Conservation (phyloP, 2,329 filamentous ascomycete species). For the Fusarium lyarnte region DNA sequence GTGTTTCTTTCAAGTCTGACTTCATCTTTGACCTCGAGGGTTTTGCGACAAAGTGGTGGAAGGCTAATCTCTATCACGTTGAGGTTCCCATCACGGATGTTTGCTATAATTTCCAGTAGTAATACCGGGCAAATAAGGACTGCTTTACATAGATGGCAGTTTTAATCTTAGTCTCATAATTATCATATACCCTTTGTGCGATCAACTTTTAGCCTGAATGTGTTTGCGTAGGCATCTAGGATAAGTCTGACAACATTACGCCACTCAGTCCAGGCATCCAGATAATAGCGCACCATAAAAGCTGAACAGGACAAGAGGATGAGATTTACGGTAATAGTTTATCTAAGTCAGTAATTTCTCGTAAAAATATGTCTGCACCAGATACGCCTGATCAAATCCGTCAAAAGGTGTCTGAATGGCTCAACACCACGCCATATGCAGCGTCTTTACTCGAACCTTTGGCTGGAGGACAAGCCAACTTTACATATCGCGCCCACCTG, state of each 20-base stretch:
- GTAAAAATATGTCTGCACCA: background rate
- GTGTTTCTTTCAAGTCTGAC: constrained; percentile 9
- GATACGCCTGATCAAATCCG: background rate
- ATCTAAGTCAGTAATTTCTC: accelerated
- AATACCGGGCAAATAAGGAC: background rate
- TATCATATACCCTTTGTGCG: background rate
- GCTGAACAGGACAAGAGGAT: accelerated
- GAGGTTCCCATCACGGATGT: constrained; percentile 4
- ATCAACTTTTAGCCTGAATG: background rate
- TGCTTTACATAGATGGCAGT: accelerated
- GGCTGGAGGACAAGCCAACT: background rate
- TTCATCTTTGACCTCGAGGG: constrained; percentile 13
- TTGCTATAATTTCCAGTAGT: constrained; percentile 1
- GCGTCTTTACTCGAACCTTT: background rate
- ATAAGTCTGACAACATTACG: background rate
- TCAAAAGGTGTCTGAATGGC: background rate
- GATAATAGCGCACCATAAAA: background rate
- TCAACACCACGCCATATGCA: background rate
- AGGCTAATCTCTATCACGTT: constrained; percentile 11
- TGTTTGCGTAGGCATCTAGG: background rate
- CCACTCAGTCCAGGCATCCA: background rate
- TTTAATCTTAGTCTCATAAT: background rate
- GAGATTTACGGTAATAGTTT: accelerated
- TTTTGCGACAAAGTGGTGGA: constrained; percentile 13
- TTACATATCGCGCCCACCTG: background rate